Evolutionary conservation across 352 stramenopile genomes (phyloP).

Genomic region (Pythium diclinum): DNA sequence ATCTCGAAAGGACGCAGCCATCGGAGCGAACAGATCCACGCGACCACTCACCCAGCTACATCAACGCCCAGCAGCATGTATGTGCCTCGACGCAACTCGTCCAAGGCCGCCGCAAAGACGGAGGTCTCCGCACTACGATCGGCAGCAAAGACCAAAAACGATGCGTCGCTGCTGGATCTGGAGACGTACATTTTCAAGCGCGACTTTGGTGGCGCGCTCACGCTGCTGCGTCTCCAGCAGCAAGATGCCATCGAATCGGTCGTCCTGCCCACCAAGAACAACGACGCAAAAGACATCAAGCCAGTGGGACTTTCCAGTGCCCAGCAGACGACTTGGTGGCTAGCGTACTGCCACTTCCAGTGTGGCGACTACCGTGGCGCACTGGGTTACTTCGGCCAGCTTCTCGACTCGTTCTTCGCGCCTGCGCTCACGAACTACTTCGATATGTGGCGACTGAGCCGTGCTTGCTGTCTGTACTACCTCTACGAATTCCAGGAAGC

Average conservation of each 20-base stretch:
- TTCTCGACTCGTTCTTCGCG: constrained; percentile 28
- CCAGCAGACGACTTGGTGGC: constrained; percentile 47
- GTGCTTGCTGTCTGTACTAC: constrained; percentile 57
- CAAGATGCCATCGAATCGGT: constrained; percentile 22
- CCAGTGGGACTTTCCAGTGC: not conserved
- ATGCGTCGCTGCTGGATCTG: constrained; percentile 31
- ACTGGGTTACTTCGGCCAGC: constrained; percentile 45
- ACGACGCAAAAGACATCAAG: not conserved
- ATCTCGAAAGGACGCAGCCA: not conserved
- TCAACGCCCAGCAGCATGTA: not conserved
- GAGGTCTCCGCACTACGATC: not conserved
- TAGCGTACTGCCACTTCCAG: constrained; percentile 71
- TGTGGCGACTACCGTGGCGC: constrained; percentile 42
- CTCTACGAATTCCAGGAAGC: constrained; percentile 43
- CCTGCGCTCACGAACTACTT: constrained; percentile 16
- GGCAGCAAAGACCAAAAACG: not conserved
- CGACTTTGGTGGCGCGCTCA: constrained; percentile 49
- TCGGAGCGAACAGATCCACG: not conserved
- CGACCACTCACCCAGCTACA: not conserved
- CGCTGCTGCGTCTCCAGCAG: constrained; percentile 32
- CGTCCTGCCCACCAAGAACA: not conserved
- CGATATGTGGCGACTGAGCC: constrained; percentile 44
- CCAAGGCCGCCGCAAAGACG: not conserved
- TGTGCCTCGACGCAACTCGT: not conserved
- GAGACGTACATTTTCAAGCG: constrained; percentile 39